These are phyloP conservation scores for Lotus japonicus DNA, from an alignment of 306 rosid genomes.

Conservation along the genomic window DNA sequence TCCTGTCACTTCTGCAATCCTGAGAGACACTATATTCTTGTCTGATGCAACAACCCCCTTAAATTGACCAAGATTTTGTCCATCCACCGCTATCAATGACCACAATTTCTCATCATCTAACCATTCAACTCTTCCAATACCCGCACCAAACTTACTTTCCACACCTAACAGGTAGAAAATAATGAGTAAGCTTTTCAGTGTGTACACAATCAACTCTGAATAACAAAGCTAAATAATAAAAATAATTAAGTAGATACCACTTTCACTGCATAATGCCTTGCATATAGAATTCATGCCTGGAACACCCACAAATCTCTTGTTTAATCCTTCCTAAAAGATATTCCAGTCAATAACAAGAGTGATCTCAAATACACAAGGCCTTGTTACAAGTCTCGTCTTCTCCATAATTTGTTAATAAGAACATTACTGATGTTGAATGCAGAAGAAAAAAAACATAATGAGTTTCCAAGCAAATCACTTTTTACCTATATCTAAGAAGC, in stretches of 20 bases:
- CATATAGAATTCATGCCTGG: constrained; percentile 97
- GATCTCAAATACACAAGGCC: neutral
- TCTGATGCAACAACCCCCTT: constrained; percentile 83
- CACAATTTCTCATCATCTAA: constrained; percentile 58
- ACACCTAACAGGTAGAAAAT: constrained; percentile 41
- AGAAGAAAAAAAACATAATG: neutral
- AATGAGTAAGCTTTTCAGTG: neutral
- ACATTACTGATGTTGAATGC: neutral
- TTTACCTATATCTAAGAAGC: too few relatives aligned
- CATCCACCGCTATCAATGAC: constrained; percentile 62
- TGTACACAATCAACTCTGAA: constrained; percentile 22
- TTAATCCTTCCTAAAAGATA: constrained; percentile 54
- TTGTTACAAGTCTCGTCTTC: neutral
- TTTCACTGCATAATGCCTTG: constrained; percentile 65
- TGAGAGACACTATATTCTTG: constrained; percentile 67
- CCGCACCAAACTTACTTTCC: constrained; percentile 69
- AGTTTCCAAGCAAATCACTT: neutral
- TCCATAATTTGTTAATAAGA: constrained; percentile 4
- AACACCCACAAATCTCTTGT: constrained; percentile 76
- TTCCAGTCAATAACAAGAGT: constrained; percentile 28
- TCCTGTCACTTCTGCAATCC: constrained; percentile 56
- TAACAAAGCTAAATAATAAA: constrained; percentile 6
- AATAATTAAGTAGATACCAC: constrained; percentile 43
- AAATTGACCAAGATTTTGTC: constrained; percentile 71
- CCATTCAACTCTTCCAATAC: constrained; percentile 73